phyloP scores from a whole-genome alignment of 176 grass and related monocot species.

The Bromus sterilis region DNA sequence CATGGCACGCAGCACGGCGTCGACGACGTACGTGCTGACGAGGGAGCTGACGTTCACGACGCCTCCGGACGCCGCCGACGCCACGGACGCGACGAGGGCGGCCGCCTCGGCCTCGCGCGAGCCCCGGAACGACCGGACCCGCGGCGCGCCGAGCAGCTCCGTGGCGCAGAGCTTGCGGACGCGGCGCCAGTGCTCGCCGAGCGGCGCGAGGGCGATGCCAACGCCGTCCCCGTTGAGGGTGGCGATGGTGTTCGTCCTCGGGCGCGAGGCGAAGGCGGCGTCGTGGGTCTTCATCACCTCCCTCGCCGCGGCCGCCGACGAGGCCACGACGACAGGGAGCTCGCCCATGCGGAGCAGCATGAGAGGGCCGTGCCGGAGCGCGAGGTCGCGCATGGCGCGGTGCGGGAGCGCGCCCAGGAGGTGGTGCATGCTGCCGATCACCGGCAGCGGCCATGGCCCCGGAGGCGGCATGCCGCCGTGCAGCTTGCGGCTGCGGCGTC shows the following conservation, averaged over 20 bases:
- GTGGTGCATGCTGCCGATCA: conserved; percentile 33
- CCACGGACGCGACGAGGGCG: background rate
- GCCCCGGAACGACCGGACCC: background rate
- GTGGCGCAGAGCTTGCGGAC: background rate
- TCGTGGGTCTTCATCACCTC: conserved; percentile 37
- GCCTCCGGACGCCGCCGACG: background rate
- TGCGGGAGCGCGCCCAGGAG: conserved; percentile 29
- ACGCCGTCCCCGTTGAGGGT: background rate
- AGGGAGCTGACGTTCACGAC: background rate
- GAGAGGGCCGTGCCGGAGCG: conserved; percentile 26
- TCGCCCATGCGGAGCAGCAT: conserved; percentile 48
- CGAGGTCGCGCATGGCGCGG: conserved; percentile 24
- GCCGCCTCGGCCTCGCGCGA: background rate
- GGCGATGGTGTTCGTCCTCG: conserved; percentile 1
- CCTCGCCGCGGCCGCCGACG: conserved; percentile 35
- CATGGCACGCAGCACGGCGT: background rate
- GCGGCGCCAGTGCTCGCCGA: background rate
- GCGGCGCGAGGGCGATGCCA: background rate
- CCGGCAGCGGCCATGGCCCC: conserved; percentile 25
- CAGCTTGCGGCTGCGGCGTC: background rate
- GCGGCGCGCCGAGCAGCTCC: background rate
- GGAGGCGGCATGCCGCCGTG: conserved; percentile 28
- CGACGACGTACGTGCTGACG: background rate
- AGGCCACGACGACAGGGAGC: conserved; percentile 35
- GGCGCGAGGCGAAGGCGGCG: conserved; percentile 36